Evolutionary conservation across 257 asterid genomes (phyloP), one percentile per base, ranked within the genome.

Genomic region (Ilex asprella): DNA sequence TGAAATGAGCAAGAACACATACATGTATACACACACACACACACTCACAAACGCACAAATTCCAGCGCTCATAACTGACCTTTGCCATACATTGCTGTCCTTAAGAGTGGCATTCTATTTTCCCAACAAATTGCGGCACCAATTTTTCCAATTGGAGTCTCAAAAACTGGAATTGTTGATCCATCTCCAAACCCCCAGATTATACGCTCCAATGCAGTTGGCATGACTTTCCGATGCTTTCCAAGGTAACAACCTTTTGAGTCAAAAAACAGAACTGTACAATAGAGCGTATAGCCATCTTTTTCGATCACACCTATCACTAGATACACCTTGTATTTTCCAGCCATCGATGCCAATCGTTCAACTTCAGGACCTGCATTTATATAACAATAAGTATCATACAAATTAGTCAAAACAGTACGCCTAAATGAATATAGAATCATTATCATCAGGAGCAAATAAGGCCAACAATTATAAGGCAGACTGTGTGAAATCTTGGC

Each of bases 51-150:
- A 61, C 21, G n/a, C 29, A 55, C 35, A 31, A 60, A 30, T 57
- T 44, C 21, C 39, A 52, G 53, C 7, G 60, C 4, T 32, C n/a
- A 49, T 50, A 27, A 30, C 75, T 46, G 31, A 86, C 95, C 99
- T 82, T 93, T 93, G 49, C 89, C 97, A 79, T 93, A 89, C 95
- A 93, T 76, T 30, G 96, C 96, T 10, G 95, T 89, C 76, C 97
- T 81, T 60, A 93, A 61, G 69, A 93, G 95, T 51, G 99, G 99
- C 99, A 89, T 93, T 73, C 85, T 75, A 71, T 93, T 93, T 78
- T 93, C 97, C 99, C 99, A 93, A 78, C 99, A 93, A 69, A 93
- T 87, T 32, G 99, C 99, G 21, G 95, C 99, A 49, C 99, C 97
- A 0, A 93, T 87, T 74, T 89, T 93, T 16, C 97, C 97, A 65